Percentiles rank a stretch among this genome's conserved stretches.
These are phyloP conservation scores for Sporisorium exsertum DNA, from an alignment of 1,284 basidiomycete species.

Conservation along the genomic window DNA sequence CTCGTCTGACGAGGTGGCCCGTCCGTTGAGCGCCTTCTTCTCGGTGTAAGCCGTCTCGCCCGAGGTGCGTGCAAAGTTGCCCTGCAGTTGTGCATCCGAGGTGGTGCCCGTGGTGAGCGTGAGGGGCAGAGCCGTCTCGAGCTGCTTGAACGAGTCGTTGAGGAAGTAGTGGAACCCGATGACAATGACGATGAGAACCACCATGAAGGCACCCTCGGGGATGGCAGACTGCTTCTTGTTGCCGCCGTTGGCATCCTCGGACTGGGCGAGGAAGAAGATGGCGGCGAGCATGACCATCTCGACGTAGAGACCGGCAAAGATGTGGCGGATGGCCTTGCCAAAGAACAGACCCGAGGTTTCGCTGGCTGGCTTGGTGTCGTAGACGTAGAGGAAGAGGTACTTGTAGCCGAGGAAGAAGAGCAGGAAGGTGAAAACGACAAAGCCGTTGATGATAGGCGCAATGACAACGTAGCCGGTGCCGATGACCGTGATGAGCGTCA, in stretches of 20 bases:
- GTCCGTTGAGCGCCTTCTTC: slow-evolving; percentile 47
- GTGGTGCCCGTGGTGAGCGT: slow-evolving; percentile 40
- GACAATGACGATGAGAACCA: slow-evolving; percentile 84
- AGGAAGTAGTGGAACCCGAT: slow-evolving; percentile 72
- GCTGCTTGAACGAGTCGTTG: slow-evolving; percentile 65
- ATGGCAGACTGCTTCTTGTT: slow-evolving; percentile 53
- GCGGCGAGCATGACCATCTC: slow-evolving; percentile 62
- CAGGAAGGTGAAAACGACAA: slow-evolving; percentile 84
- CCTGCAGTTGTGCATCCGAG: slow-evolving; percentile 16
- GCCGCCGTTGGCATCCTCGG: slow-evolving; percentile 41
- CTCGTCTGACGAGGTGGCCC: slow-evolving; percentile 17
- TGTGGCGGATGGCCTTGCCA: slow-evolving; percentile 89
- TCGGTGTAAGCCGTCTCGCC: slow-evolving; percentile 51
- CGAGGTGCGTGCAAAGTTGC: slow-evolving; percentile 32
- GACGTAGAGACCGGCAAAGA: slow-evolving; percentile 81
- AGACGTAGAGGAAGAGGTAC: slow-evolving; percentile 72
- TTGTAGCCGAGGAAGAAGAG: slow-evolving; percentile 80
- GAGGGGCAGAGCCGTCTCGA: slow-evolving; percentile 59
- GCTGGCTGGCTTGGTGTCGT: slow-evolving; percentile 77
- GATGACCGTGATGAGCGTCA: slow-evolving; percentile 62
- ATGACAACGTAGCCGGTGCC: slow-evolving; percentile 81
- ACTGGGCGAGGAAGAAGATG: slow-evolving; percentile 65
- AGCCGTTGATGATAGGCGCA: slow-evolving; percentile 91
- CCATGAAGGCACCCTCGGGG: slow-evolving; percentile 76
- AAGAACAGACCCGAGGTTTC: slow-evolving; percentile 97